A percentile compares a stretch with the other conserved stretches of the same genome.
phyloP scores from a whole-genome alignment of 768 basidiomycete genomes.

The Boletus pseudopeckii region DNA sequence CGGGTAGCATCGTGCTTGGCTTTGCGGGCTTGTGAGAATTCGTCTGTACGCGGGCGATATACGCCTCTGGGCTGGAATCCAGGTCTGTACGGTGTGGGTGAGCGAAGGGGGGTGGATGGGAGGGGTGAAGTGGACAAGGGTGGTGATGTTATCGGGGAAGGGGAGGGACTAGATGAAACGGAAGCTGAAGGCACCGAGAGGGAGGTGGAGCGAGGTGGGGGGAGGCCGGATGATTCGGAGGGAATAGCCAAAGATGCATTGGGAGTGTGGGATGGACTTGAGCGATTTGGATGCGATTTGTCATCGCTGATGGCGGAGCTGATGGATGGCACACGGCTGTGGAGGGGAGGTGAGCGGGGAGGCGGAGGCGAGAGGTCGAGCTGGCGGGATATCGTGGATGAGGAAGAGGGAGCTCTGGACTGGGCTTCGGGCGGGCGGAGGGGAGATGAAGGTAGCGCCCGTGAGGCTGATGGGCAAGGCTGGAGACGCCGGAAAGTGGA shows the following conservation, averaged over 20 bases:
- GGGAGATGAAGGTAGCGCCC: conserved; percentile 33
- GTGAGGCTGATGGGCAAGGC: conserved; percentile 26
- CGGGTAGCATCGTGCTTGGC: conserved; percentile 44
- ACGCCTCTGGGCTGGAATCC: conserved; percentile 94
- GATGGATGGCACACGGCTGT: conserved; percentile 34
- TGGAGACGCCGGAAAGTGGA: conserved; percentile 56
- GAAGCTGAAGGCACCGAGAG: conserved; percentile 5
- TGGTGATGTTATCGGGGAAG: conserved; percentile 26
- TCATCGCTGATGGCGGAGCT: conserved; percentile 19
- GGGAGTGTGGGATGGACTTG: conserved; percentile 14
- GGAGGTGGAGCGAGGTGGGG: conserved; percentile 4
- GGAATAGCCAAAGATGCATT: background rate
- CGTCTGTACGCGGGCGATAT: conserved; percentile 75
- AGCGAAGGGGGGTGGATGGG: conserved; percentile 18
- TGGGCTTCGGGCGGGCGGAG: conserved; percentile 29
- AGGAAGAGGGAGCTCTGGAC: conserved; percentile 17
- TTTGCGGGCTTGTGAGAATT: conserved; percentile 53
- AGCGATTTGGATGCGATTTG: background rate
- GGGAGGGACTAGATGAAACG: conserved; percentile 10
- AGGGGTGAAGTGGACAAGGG: conserved; percentile 21
- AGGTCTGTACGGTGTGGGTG: conserved; percentile 70
- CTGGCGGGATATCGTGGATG: conserved; percentile 21
- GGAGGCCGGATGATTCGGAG: conserved; percentile 2
- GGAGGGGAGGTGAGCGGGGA: conserved; percentile 26
- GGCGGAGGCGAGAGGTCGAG: conserved; percentile 21